phyloP scores from a whole-genome alignment of 306 rosid species.

The Cajanus cajan region DNA sequence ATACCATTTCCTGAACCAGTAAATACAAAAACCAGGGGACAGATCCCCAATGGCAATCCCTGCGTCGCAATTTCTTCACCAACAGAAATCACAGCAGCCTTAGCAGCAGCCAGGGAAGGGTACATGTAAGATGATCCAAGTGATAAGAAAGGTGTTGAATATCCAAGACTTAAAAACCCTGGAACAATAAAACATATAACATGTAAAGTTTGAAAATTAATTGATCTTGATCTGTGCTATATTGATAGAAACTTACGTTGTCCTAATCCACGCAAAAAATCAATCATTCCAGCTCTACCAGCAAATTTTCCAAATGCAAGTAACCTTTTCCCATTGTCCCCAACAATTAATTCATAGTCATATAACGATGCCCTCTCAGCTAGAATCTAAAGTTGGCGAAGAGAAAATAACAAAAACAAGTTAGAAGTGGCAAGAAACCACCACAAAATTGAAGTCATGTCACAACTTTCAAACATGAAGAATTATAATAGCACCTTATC shows the following conservation, averaged over 20 bases:
- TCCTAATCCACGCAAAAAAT: conserved; percentile 79
- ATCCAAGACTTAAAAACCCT: conserved; percentile 92
- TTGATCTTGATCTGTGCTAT: background rate
- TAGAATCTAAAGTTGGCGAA: conserved; percentile 48
- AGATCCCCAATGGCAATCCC: conserved; percentile 85
- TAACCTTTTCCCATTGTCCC: conserved; percentile 68
- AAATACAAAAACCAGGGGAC: conserved; percentile 84
- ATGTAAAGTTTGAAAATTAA: conserved; percentile 18
- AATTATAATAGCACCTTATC: conserved; percentile 54
- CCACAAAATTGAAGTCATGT: background rate
- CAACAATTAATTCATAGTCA: conserved; percentile 92
- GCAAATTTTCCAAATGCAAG: conserved; percentile 94
- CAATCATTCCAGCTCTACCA: conserved; percentile 92
- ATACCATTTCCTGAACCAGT: conserved; percentile 95
- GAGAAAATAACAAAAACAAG: background rate
- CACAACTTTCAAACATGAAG: background rate
- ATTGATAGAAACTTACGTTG: conserved; percentile 53
- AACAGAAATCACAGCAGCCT: conserved; percentile 91
- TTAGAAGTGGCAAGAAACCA: conserved; percentile 16
- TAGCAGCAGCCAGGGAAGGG: conserved; percentile 89
- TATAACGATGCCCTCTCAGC: conserved; percentile 70
- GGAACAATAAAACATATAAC: conserved; percentile 22
- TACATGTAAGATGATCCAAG: conserved; percentile 96
- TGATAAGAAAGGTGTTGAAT: conserved; percentile 92
- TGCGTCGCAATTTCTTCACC: conserved; percentile 87